Conservation (phyloP, 2,329 filamentous ascomycete species). For the Xylaria sp. region DNA sequence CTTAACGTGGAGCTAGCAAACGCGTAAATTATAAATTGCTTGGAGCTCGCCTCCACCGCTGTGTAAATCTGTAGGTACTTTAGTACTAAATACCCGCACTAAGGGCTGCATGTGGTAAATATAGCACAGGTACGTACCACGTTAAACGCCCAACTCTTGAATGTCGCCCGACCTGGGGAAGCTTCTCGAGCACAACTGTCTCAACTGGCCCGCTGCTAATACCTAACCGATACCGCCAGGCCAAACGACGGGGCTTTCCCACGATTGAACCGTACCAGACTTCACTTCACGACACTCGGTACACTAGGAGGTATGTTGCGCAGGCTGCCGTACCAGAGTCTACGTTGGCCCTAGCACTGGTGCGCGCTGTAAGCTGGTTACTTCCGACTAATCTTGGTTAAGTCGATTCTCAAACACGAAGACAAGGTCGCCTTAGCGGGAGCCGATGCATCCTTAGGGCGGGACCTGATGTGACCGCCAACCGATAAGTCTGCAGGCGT, state of each 20-base stretch:
- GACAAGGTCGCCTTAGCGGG: conserved; percentile 18
- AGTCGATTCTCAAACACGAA: conserved; percentile 29
- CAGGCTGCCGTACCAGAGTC: conserved; percentile 2
- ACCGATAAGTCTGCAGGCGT: conserved; percentile 29
- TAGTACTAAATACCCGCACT: not conserved
- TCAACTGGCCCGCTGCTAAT: no score
- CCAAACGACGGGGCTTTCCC: not conserved
- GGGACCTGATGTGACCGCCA: conserved; percentile 22
- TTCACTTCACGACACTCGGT: not conserved
- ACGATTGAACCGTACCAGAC: not conserved
- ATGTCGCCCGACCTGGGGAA: not conserved
- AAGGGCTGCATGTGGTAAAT: not conserved
- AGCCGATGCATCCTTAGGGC: conserved; percentile 10
- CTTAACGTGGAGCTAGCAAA: conserved; percentile 20
- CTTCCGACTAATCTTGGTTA: conserved; percentile 17
- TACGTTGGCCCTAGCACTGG: not conserved
- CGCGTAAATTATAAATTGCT: not conserved
- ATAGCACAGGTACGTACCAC: conserved; percentile 8
- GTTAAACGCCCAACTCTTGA: not conserved
- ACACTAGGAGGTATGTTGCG: conserved; percentile 6
- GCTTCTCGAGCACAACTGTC: not conserved
- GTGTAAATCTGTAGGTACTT: no score
- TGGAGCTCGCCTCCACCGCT: not conserved
- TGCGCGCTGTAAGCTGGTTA: not conserved
- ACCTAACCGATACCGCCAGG: not conserved